Percentiles rank a stretch among this genome's conserved stretches.
Evolutionary conservation across 306 rosid genomes (phyloP).

Genomic region (Corylus heterophylla): DNA sequence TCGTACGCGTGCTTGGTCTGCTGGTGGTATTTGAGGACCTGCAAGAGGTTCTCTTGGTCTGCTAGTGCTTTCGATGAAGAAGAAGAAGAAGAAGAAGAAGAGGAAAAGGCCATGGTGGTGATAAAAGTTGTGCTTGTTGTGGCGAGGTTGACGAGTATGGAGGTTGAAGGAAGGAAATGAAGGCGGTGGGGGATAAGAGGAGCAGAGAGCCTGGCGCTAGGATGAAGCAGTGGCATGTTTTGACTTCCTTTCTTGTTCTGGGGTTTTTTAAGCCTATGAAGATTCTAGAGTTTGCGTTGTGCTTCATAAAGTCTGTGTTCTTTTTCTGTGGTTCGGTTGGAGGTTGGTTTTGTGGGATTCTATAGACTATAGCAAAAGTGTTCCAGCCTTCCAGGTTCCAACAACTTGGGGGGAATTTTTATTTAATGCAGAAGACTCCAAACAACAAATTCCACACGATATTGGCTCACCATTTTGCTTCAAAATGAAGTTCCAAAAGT

Average conservation of each 20-base stretch:
- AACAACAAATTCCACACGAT: too few relatives aligned
- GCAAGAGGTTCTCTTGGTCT: constrained; percentile 48
- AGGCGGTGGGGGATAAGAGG: constrained; percentile 23
- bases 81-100: constrained; percentile 41
- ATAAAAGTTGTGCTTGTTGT: background rate
- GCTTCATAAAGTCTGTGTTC: background rate
- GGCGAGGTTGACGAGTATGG: constrained; percentile 15
- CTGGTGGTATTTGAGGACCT: constrained; percentile 67
- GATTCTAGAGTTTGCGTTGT: background rate
- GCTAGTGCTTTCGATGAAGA: constrained; percentile 21
- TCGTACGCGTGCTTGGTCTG: constrained; percentile 76
- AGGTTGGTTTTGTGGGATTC: too few relatives aligned
- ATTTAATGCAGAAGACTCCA: too few relatives aligned
- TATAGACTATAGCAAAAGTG: too few relatives aligned
- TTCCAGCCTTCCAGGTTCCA: background rate
- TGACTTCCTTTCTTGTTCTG: background rate
- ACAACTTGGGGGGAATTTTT: background rate
- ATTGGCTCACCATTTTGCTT: too few relatives aligned
- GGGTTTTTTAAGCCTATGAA: background rate
- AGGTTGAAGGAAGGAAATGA: constrained; percentile 46
- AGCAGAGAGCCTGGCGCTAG: constrained; percentile 29
- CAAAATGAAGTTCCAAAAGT: too few relatives aligned
- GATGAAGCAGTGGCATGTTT: constrained; percentile 35
- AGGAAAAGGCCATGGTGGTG: constrained; percentile 49
- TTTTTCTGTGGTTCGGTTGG: background rate